Conservation (phyloP, 2,329 filamentous ascomycete species). For the Aureobasidium sp. region DNA sequence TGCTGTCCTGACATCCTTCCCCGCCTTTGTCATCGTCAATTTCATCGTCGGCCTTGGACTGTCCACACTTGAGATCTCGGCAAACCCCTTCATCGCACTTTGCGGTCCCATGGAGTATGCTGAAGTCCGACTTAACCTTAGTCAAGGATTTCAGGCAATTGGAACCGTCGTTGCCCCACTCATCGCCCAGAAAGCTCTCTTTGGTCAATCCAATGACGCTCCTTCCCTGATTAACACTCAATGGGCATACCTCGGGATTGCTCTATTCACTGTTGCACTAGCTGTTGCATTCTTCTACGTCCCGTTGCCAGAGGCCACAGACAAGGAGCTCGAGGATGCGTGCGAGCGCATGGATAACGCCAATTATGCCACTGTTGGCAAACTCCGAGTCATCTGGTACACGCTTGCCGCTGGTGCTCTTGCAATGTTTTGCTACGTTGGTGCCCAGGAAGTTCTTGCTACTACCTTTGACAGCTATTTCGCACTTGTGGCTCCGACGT, state of each 20-base stretch:
- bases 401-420: constrained; percentile 48
- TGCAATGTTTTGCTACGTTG: constrained; percentile 53
- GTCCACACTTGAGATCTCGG: constrained; percentile 51
- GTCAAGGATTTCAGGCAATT: constrained; percentile 53
- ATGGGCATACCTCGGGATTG: constrained; percentile 57
- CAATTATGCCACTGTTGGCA: constrained; percentile 38
- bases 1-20: constrained; percentile 53
- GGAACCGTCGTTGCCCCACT: constrained; percentile 53
- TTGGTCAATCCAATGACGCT: constrained; percentile 39
- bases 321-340: constrained; percentile 50
- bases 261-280: constrained; percentile 51
- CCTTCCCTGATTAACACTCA: constrained; percentile 52
- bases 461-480: constrained; percentile 42
- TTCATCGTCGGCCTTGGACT: constrained; percentile 55
- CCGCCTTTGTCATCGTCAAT: constrained; percentile 53
- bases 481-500: constrained; percentile 28
- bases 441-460: constrained; percentile 50
- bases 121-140: constrained; percentile 52
- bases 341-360: constrained; percentile 44
- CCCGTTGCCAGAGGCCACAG: constrained; percentile 54
- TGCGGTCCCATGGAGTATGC: constrained; percentile 54
- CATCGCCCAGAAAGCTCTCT: constrained; percentile 51
- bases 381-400: constrained; percentile 46
- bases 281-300: constrained; percentile 54
- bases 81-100: constrained; percentile 55